A percentile compares a stretch with the other conserved stretches of the same genome.
Conservation (phyloP, 164 flowering plant genomes). For the Dillenia turbinata region DNA sequence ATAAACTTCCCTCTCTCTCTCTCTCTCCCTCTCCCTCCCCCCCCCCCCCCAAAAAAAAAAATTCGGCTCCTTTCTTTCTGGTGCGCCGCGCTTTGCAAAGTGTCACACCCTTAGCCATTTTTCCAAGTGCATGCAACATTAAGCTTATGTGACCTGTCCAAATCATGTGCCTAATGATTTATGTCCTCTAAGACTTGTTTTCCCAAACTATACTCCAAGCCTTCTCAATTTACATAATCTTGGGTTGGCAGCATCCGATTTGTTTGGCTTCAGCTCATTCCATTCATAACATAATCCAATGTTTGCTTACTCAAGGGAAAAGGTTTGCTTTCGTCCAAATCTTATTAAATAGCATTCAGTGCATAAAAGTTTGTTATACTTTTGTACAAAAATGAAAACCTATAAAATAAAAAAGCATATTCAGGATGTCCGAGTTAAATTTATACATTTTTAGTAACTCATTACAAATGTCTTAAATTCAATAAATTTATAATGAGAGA, state of each 20-base stretch:
- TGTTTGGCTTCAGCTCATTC: too few species aligned
- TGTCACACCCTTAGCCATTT: constrained; percentile 13
- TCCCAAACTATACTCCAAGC: constrained; percentile 6
- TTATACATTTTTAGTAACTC: too few species aligned
- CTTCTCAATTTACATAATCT: constrained; percentile 1
- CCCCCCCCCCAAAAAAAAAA: constrained; percentile 1
- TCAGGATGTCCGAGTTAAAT: too few species aligned
- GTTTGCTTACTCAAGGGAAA: too few species aligned
- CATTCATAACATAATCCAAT: too few species aligned
- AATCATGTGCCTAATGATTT: constrained; percentile 34
- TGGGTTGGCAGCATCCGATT: background rate
- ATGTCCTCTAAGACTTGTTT: constrained; percentile 2
- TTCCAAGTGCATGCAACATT: constrained; percentile 28
- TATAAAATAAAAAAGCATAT: too few species aligned
- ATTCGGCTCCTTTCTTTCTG: constrained; percentile 25
- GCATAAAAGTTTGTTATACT: too few species aligned
- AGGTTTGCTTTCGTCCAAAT: too few species aligned
- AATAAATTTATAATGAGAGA: too few species aligned
- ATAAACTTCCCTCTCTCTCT: background rate
- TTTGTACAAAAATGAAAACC: too few species aligned
- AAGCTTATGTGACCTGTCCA: constrained; percentile 20
- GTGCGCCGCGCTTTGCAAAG: constrained; percentile 49
- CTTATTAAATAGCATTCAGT: too few species aligned
- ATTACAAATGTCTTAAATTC: too few species aligned
- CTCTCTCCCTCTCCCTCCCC: constrained; percentile 6